Evolutionary conservation across 2,329 filamentous ascomycete species (phyloP).

Genomic region (Scedosporium minutisporum): DNA sequence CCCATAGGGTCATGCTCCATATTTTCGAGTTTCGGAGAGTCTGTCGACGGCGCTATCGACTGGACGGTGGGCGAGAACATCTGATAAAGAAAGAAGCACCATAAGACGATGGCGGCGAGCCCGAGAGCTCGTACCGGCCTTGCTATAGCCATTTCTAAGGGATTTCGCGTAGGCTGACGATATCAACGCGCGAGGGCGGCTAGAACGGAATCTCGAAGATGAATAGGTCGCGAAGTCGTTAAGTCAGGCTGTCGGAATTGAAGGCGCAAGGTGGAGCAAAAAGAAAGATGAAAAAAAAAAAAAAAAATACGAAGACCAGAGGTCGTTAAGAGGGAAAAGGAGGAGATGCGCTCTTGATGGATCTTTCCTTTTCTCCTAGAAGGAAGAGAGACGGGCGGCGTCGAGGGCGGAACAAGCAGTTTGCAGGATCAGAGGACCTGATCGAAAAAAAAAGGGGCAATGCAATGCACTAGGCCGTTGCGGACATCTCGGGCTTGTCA

Average conservation of each 20-base stretch:
- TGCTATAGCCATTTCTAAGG: constrained; percentile 65
- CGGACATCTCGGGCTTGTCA: background rate
- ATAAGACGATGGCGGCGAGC: constrained; percentile 59
- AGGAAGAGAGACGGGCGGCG: no score
- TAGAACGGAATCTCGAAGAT: no score
- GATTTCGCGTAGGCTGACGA: background rate
- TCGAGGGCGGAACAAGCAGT: no score
- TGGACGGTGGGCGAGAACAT: constrained; percentile 51
- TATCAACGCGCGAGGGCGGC: background rate
- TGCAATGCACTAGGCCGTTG: background rate
- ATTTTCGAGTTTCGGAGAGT: constrained; percentile 30
- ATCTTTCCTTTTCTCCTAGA: no score
- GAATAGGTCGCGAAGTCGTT: background rate
- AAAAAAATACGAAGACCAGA: no score
- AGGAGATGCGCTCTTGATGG: no score
- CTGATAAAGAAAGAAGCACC: constrained; percentile 71
- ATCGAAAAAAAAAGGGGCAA: background rate
- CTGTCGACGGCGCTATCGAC: constrained; percentile 20
- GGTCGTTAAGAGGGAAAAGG: no score
- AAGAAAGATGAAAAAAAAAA: background rate
- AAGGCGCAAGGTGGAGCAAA: background rate
- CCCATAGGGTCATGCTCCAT: constrained; percentile 75
- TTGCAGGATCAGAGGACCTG: no score
- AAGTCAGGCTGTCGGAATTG: no score
- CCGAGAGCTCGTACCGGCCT: constrained; percentile 74